A percentile compares a stretch with the other conserved stretches of the same genome.
phyloP scores from a whole-genome alignment of 1,139 yeast genomes.

The Yamadazyma trypodendri region DNA sequence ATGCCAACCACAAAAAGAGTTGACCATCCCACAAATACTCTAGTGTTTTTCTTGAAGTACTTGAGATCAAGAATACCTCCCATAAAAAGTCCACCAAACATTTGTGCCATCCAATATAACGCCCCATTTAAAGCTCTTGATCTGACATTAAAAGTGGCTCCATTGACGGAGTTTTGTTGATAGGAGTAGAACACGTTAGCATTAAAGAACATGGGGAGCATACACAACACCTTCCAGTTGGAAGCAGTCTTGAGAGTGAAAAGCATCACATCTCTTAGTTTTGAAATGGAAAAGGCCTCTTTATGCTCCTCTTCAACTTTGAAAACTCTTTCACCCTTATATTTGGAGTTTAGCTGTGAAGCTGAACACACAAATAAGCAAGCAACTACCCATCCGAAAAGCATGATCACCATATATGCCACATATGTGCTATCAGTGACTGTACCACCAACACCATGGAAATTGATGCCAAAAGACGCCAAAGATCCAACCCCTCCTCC shows the following conservation, averaged over 20 bases:
- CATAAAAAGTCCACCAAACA: conserved; percentile 52
- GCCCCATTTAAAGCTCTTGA: conserved; percentile 61
- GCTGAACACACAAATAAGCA: conserved; percentile 13
- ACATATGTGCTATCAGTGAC: conserved; percentile 57
- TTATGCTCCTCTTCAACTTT: conserved; percentile 43
- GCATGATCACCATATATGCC: conserved; percentile 58
- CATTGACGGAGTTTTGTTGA: conserved; percentile 59
- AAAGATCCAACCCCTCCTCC: conserved; percentile 62
- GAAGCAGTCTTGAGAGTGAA: conserved; percentile 46
- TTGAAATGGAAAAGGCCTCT: conserved; percentile 36
- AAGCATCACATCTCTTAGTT: conserved; percentile 22
- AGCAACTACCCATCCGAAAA: conserved; percentile 30
- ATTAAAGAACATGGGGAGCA: conserved; percentile 62
- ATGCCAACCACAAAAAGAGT: conserved; percentile 41
- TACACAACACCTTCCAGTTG: conserved; percentile 29
- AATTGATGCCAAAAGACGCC: conserved; percentile 53
- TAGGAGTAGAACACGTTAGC: conserved; percentile 68
- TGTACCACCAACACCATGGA: conserved; percentile 33
- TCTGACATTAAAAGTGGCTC: conserved; percentile 55
- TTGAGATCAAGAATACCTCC: conserved; percentile 50
- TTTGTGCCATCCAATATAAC: conserved; percentile 61
- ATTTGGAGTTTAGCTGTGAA: conserved; percentile 19
- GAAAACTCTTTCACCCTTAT: conserved; percentile 52
- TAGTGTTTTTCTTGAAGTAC: conserved; percentile 36
- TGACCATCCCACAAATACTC: conserved; percentile 50